These are phyloP conservation scores for Starmerella bombi DNA, from an alignment of 805 yeast species.

Conservation along the genomic window DNA sequence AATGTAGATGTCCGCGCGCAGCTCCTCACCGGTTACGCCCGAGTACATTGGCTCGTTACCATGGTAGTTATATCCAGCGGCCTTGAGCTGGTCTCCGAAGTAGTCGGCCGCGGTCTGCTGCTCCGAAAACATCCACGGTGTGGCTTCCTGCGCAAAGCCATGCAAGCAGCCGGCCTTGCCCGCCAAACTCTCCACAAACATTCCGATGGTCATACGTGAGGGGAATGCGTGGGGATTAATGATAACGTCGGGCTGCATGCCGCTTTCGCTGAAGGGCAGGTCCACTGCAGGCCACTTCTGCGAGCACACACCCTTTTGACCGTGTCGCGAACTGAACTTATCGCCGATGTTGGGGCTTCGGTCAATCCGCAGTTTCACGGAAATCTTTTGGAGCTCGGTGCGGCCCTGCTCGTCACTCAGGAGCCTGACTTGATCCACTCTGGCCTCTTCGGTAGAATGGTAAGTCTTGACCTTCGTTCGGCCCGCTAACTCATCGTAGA, in stretches of 20 bases:
- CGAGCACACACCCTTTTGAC: conserved; percentile 97
- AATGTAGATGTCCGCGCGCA: conserved; percentile 87
- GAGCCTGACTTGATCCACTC: conserved; percentile 86
- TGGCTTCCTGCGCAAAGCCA: conserved; percentile 92
- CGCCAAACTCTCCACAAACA: conserved; percentile 97
- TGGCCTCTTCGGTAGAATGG: conserved; percentile 89
- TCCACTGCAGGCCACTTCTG: conserved; percentile 96
- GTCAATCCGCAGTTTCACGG: conserved; percentile 81
- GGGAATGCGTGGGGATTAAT: conserved; percentile 99
- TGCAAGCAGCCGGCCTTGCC: conserved; percentile 98
- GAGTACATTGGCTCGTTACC: conserved; percentile 99
- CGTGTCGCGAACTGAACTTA: conserved; percentile 94
- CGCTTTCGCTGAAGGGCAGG: conserved; percentile 93
- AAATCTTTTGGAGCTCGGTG: conserved; percentile 66
- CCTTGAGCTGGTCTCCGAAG: conserved; percentile 81
- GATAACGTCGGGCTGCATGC: conserved; percentile 94
- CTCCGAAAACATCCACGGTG: conserved; percentile 92
- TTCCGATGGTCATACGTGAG: conserved; percentile 99
- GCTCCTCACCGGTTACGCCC: conserved; percentile 96
- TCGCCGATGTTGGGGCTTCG: conserved; percentile 94
- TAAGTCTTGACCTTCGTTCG: conserved; percentile 85
- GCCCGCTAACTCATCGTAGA: conserved; percentile 78
- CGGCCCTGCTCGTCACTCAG: conserved; percentile 62
- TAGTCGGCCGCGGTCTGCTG: conserved; percentile 91
- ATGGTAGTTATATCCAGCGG: conserved; percentile 91